phyloP scores from a whole-genome alignment of 352 stramenopile genomes.

The Aphanomyces euteiches region DNA sequence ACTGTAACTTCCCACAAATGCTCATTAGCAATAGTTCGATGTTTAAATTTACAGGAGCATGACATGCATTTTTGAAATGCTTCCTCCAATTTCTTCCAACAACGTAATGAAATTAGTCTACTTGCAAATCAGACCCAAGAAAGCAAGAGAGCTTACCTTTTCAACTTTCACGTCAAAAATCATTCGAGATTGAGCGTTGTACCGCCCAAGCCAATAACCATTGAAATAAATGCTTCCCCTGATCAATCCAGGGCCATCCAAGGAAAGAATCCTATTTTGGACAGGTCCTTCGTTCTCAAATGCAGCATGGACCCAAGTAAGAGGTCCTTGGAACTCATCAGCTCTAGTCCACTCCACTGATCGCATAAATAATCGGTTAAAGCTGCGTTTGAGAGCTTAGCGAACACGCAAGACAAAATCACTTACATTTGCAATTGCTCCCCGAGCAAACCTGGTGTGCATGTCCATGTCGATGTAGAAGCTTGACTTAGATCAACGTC shows the following conservation, averaged over 20 bases:
- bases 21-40: too few species aligned
- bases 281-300: not conserved
- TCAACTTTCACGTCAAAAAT: not conserved
- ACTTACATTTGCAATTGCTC: slow-evolving; percentile 26
- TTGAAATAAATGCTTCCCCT: slow-evolving; percentile 26
- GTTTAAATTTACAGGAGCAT: not conserved
- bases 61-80: not conserved
- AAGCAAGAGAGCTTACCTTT: too few species aligned
- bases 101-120: slow-evolving; percentile 5
- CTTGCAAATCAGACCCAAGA: not conserved
- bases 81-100: not conserved
- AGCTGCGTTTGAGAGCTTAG: slow-evolving; percentile 6
- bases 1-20: too few species aligned
- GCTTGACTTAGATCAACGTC: not conserved
- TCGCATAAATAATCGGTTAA: not conserved
- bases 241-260: not conserved
- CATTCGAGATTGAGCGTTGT: not conserved
- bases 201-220: slow-evolving; percentile 7
- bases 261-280: not conserved
- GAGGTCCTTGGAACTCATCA: not conserved
- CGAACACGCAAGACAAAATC: too few species aligned
- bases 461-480: slow-evolving; percentile 3
- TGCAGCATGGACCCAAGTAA: slow-evolving; percentile 13
- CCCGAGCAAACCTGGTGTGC: slow-evolving; percentile 12
- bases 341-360: slow-evolving; percentile 3